Percentiles rank a stretch among this genome's conserved stretches.
phyloP scores from a whole-genome alignment of 78 protist genomes.

The Dictyostelium intermedium region DNA sequence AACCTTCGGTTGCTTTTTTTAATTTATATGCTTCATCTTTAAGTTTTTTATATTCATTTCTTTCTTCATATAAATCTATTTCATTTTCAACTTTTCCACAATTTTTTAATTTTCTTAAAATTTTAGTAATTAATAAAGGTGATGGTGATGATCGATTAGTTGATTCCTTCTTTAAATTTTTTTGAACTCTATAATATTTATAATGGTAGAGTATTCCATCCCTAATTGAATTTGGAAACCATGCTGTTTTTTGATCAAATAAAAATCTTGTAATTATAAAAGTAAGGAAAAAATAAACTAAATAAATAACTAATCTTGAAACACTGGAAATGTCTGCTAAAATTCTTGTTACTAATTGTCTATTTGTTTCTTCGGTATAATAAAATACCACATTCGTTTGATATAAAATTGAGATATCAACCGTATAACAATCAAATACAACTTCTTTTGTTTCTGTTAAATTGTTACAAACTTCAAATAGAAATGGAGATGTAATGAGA shows the following conservation, averaged over 20 bases:
- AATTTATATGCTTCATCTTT: background rate
- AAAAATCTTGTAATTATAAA: background rate
- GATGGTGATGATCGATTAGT: background rate
- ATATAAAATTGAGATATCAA: background rate
- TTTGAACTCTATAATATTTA: background rate
- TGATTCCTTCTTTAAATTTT: no score
- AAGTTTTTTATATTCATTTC: background rate
- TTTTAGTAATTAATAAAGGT: background rate
- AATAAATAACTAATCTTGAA: background rate
- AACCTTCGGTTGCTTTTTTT: background rate
- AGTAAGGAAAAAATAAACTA: background rate
- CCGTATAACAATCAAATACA: background rate
- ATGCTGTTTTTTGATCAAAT: background rate
- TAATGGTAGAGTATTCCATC: background rate
- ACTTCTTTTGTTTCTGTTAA: background rate
- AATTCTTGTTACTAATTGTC: background rate
- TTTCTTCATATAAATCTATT: background rate
- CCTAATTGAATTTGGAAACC: background rate
- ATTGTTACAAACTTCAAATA: background rate
- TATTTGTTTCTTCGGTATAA: background rate
- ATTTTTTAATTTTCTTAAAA: background rate
- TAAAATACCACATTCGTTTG: background rate
- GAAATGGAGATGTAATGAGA: background rate
- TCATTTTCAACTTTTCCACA: background rate
- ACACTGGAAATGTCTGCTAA: background rate